Evolutionary conservation across 2,329 filamentous ascomycete genomes (phyloP).

Genomic region (Beauveria sp.): DNA sequence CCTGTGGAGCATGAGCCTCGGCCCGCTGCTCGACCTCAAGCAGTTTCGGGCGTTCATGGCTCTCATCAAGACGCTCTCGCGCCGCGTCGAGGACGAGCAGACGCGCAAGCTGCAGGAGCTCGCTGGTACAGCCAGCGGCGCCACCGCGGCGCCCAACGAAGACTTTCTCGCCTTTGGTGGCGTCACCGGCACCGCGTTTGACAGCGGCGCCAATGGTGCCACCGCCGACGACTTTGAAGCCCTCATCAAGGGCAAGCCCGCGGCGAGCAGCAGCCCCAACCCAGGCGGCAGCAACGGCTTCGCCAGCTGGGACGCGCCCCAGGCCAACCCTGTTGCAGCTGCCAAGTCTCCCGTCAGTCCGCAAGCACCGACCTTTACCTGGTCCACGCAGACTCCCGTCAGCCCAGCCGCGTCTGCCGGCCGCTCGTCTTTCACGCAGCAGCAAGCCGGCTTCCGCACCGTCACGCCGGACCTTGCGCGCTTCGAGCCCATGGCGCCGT

Average conservation of each 20-base stretch:
- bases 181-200: slow-evolving; percentile 52
- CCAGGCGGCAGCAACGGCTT: slow-evolving; percentile 34
- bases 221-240: slow-evolving; percentile 75
- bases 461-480: slow-evolving; percentile 51
- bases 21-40: slow-evolving; percentile 76
- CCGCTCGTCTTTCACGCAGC: slow-evolving; percentile 13
- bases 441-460: slow-evolving; percentile 39
- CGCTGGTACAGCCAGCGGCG: slow-evolving; percentile 48
- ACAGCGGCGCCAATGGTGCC: slow-evolving; percentile 41
- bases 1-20: slow-evolving; percentile 85
- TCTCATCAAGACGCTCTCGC: slow-evolving; percentile 72
- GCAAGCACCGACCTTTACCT: slow-evolving; percentile 49
- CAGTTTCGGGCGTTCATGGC: slow-evolving; percentile 90
- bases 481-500: slow-evolving; percentile 49
- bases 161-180: slow-evolving; percentile 67
- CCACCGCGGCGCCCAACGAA: slow-evolving; percentile 43
- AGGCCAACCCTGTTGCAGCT: slow-evolving; percentile 19
- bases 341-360: slow-evolving; percentile 28
- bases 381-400: slow-evolving; percentile 51
- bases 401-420: slow-evolving; percentile 19
- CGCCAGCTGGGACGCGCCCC: slow-evolving; percentile 41
- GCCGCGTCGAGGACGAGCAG: slow-evolving; percentile 81
- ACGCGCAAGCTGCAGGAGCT: slow-evolving; percentile 82
- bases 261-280: slow-evolving; percentile 18
- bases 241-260: slow-evolving; percentile 65